These are phyloP conservation scores for Geosmithia morbida DNA, from an alignment of 2,329 filamentous ascomycete species.

Conservation along the genomic window DNA sequence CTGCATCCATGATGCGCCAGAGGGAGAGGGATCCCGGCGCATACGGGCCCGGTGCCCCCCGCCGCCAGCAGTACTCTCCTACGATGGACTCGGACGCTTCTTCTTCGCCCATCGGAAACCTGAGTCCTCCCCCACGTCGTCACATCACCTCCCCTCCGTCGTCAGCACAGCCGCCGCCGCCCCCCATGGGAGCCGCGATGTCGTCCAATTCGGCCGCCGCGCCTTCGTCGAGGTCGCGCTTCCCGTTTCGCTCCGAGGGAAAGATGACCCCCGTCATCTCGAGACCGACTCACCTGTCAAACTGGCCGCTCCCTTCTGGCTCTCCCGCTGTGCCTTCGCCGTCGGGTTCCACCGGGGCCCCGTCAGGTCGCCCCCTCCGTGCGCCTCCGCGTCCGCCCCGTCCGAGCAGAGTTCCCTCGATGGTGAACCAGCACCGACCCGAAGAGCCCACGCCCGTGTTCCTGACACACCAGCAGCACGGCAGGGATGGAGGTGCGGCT, in stretches of 20 bases:
- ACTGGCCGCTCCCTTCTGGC: conserved; percentile 35
- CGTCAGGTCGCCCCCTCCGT: conserved; percentile 30
- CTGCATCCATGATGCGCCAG: conserved; percentile 37
- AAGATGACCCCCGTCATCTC: conserved; percentile 30
- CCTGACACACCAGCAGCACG: conserved; percentile 8
- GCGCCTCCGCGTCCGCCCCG: conserved; percentile 44
- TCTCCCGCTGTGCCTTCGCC: conserved; percentile 13
- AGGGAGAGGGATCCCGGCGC: conserved; percentile 33
- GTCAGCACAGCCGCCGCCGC: background rate
- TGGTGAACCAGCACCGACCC: conserved; percentile 38
- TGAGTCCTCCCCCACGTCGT: conserved; percentile 4
- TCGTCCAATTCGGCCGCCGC: conserved; percentile 1
- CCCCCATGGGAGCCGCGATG: background rate
- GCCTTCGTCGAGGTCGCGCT: conserved; percentile 3
- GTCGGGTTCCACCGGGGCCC: conserved; percentile 27
- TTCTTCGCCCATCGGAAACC: conserved; percentile 1
- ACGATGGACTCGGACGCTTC: background rate
- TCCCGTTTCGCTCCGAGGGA: conserved; percentile 7
- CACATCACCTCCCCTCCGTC: conserved; percentile 1
- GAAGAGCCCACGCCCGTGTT: conserved; percentile 43
- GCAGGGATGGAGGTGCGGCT: conserved; percentile 20
- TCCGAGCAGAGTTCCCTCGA: conserved; percentile 44
- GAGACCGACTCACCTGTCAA: conserved; percentile 34
- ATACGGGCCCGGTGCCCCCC: background rate
- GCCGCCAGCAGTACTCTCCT: background rate